Percentiles rank a stretch among this genome's conserved stretches.
Evolutionary conservation across 2,329 filamentous ascomycete genomes (phyloP).

Genomic region (Sarocladium oryzae): DNA sequence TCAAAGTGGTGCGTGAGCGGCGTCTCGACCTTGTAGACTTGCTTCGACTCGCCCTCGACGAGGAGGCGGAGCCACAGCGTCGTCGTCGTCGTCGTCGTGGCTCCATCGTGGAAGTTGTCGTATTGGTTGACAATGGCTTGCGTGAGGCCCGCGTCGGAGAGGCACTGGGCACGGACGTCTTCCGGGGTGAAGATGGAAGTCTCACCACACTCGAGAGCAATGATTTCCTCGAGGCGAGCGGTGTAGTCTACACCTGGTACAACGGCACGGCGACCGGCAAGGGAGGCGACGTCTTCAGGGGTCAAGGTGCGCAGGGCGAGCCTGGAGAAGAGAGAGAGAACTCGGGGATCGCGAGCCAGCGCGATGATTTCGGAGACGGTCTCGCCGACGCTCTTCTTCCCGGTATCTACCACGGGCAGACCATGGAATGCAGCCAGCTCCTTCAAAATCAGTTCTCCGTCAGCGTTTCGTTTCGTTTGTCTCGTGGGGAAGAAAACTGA

Average conservation of each 20-base stretch:
- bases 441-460: not conserved
- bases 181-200: too few species aligned
- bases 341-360: not conserved
- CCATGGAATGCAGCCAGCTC: constrained; percentile 1
- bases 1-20: too few species aligned
- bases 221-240: constrained; percentile 2
- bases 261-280: not conserved
- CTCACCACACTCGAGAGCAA: constrained; percentile 3
- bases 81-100: too few species aligned
- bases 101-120: too few species aligned
- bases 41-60: too few species aligned
- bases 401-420: constrained; percentile 5
- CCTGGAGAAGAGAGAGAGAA: constrained; percentile 1
- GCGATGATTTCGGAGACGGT: constrained; percentile 6
- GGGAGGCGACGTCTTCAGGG: not conserved
- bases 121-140: too few species aligned
- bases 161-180: too few species aligned
- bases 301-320: constrained; percentile 5
- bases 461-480: too few species aligned
- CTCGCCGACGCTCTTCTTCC: constrained; percentile 3
- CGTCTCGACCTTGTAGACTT: too few species aligned
- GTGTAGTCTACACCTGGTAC: constrained; percentile 1
- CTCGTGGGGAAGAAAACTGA: too few species aligned
- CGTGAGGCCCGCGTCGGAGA: too few species aligned
- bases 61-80: too few species aligned